Base-by-base conservation (phyloP, 805 yeast genomes). In the Monosporozyma aerobia region DNA sequence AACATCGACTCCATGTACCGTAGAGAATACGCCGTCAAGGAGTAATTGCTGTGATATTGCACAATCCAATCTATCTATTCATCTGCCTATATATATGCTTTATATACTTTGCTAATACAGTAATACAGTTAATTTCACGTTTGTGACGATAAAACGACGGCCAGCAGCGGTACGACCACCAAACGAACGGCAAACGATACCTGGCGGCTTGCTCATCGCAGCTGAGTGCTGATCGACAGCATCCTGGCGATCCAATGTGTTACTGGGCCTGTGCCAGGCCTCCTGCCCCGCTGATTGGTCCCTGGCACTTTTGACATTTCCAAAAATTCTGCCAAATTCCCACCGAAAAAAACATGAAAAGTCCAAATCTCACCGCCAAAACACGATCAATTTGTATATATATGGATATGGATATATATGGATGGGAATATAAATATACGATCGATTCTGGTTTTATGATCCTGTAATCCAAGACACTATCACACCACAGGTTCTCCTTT, bases 1-100 rank as follows among this genome's bases (percentile, higher is more conserved):
- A 80, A 81, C 59, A 76, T 94, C 64, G 94, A 92, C 71, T 97
- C 89, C 68, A 87, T 78, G 74, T 94, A 72, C 79, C 88, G 88
- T 77, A 86, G 99, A 77, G 67, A 68, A 53, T 92, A 92, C 68
- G 83, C 81, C 53, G 69, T 82, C 60, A 87, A 85, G 73, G 76
- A 80, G 64, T 84, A 75, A 69, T 4, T 3, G 8, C 40, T 35
- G n/a, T 16, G 7, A 27, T 27, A 27, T 27, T 19, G 19, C 29
- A 27, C 29, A 27, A 27, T 27, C 7, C 10, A 32, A 32, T 9
- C 11, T 32, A 37, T 37, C 22, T 37, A 37, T 37, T 7, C 9
- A 13, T 35, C 40, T 35, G 19, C 6, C 41, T 37, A 37, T 37
- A 13, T 37, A 37, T 14, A 14, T 14, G 14, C 7, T 32, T 4